A percentile compares a stretch with the other conserved stretches of the same genome.
Evolutionary conservation across 208 protist species (phyloP).

Genomic region (Leptomonas pyrrhocoris): DNA sequence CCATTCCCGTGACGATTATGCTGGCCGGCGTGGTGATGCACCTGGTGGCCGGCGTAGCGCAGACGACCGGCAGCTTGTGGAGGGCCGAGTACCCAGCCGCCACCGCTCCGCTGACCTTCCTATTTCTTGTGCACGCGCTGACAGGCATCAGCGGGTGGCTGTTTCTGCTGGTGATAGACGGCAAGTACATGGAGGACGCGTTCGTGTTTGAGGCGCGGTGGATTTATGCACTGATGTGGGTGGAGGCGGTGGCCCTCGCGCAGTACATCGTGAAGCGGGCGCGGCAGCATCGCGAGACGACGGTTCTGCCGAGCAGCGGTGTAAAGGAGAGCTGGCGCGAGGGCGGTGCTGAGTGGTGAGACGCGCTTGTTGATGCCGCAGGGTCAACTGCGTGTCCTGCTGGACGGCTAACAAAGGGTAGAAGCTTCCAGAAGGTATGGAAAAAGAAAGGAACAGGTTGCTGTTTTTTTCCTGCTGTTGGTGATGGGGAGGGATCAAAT

Average conservation of each 20-base stretch:
- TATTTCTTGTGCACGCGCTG: conserved; percentile 14
- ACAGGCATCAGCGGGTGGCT: conserved; percentile 17
- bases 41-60: conserved; percentile 3
- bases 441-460: no score
- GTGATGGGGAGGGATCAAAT: no score
- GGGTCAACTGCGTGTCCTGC: no score
- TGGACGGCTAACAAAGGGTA: no score
- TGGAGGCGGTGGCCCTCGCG: conserved; percentile 23
- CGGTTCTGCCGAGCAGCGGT: neutral
- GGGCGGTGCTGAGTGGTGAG: no score
- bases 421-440: no score
- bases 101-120: conserved; percentile 5
- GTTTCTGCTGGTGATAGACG: conserved; percentile 18
- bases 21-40: conserved; percentile 25
- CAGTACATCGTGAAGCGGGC: conserved; percentile 20
- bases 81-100: conserved; percentile 13
- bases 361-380: no score
- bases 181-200: conserved; percentile 25
- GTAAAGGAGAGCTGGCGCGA: no score
- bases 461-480: no score
- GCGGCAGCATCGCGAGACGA: neutral
- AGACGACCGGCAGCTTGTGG: conserved; percentile 13
- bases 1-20: conserved; percentile 29
- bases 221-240: conserved; percentile 21
- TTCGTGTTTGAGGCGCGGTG: conserved; percentile 25